A percentile compares a stretch with the other conserved stretches of the same genome.
Conservation (phyloP, 176 grass and related monocot genomes). For the Elaeis guineensis region DNA sequence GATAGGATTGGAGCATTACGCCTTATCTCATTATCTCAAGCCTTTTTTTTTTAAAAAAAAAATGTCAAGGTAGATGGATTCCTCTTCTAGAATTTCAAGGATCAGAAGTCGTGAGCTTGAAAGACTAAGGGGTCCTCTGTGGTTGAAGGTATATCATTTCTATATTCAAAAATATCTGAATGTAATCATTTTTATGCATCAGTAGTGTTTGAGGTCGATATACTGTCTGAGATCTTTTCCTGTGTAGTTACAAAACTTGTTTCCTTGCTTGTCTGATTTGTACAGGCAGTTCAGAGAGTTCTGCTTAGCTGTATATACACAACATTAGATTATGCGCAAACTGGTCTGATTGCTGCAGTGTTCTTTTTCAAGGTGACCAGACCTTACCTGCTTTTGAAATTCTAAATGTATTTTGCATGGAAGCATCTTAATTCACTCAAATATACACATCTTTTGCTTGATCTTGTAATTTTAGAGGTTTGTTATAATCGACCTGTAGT, state of each 20-base stretch:
- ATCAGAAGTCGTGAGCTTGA: conserved; percentile 90
- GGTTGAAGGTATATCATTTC: conserved; percentile 66
- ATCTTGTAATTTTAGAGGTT: neutral
- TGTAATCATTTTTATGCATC: neutral
- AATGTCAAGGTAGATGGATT: conserved; percentile 74
- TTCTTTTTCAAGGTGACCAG: conserved; percentile 98
- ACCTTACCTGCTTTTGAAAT: neutral
- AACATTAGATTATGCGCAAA: conserved; percentile 91
- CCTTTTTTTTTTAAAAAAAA: conserved; percentile 1
- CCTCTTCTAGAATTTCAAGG: conserved; percentile 90
- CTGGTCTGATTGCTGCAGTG: conserved; percentile 91
- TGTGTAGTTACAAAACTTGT: neutral
- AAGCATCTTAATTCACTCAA: too few relatives aligned
- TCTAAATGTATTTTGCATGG: too few relatives aligned
- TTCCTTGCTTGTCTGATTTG: conserved; percentile 10
- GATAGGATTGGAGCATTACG: neutral
- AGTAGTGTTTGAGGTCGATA: conserved; percentile 11
- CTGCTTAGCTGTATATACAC: conserved; percentile 72
- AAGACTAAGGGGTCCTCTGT: conserved; percentile 71
- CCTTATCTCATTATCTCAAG: conserved; percentile 13
- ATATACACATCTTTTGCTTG: too few relatives aligned
- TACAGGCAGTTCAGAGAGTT: conserved; percentile 70
- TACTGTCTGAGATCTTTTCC: too few relatives aligned
- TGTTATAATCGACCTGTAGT: conserved; percentile 7
- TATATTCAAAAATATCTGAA: neutral